These are phyloP conservation scores for Aureobasidium sp. DNA, from an alignment of 2,329 filamentous ascomycete species.

Conservation along the genomic window DNA sequence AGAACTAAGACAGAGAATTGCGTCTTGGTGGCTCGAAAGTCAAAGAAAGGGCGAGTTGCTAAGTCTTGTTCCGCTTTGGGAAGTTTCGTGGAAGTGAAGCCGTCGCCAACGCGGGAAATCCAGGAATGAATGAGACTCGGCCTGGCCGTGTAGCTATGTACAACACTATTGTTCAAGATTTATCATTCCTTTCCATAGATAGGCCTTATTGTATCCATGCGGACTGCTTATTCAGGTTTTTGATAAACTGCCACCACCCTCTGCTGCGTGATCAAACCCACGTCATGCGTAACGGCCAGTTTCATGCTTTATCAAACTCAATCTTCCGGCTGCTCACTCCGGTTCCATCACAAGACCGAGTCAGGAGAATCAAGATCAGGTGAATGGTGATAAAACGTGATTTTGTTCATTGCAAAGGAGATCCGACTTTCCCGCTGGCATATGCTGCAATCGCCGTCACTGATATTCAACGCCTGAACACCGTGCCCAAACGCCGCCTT, in stretches of 20 bases:
- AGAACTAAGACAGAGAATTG: background rate
- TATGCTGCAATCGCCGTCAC: conserved; percentile 15
- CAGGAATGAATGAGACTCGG: conserved; percentile 1
- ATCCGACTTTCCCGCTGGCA: conserved; percentile 15
- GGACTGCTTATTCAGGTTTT: background rate
- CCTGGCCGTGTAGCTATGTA: conserved; percentile 5
- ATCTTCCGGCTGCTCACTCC: background rate
- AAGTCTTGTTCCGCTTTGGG: conserved; percentile 10
- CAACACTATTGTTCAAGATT: background rate
- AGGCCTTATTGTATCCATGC: background rate
- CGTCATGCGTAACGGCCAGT: conserved; percentile 10
- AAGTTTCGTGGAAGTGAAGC: background rate
- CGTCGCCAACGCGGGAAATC: background rate
- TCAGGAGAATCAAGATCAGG: background rate
- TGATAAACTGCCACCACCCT: background rate
- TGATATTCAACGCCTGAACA: conserved; percentile 16
- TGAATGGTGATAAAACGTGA: conserved; percentile 13
- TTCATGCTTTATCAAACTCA: background rate
- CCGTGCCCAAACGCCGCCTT: conserved; percentile 16
- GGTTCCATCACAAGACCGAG: background rate
- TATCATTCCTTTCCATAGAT: background rate
- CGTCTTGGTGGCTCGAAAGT: background rate
- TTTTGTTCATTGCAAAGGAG: conserved; percentile 14
- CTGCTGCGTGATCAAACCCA: conserved; percentile 3
- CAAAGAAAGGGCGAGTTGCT: conserved; percentile 9